phyloP scores from a whole-genome alignment of 2,329 filamentous ascomycete species.

The Trichothecium roseum region DNA sequence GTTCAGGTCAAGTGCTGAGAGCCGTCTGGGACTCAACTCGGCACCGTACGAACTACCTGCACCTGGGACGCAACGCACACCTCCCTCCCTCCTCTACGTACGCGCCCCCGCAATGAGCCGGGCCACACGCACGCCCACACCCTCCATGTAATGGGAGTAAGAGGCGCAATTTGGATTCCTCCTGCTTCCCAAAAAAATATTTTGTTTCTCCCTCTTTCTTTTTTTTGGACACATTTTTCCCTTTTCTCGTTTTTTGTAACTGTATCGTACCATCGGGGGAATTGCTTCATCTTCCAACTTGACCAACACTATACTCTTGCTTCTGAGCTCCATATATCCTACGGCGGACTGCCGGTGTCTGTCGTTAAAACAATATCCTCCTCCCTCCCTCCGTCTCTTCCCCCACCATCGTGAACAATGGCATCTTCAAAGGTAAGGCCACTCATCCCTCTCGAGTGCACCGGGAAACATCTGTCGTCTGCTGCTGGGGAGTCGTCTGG shows the following conservation, averaged over 20 bases:
- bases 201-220: slow-evolving; percentile 6
- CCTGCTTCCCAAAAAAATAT: slow-evolving; percentile 5
- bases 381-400: background rate
- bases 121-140: too few relatives aligned
- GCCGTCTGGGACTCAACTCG: too few relatives aligned
- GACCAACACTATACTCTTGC: slow-evolving; percentile 2
- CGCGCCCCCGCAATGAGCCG: too few relatives aligned
- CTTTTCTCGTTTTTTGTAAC: background rate
- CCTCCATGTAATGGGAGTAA: background rate
- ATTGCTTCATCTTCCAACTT: too few relatives aligned
- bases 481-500: slow-evolving; percentile 9
- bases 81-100: too few relatives aligned
- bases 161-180: background rate
- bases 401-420: slow-evolving; percentile 36
- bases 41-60: too few relatives aligned
- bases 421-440: slow-evolving; percentile 50
- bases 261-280: background rate
- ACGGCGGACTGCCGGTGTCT: slow-evolving; percentile 6
- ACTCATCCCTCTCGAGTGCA: background rate
- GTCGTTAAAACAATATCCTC: slow-evolving; percentile 4
- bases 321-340: slow-evolving; percentile 1
- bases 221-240: slow-evolving; percentile 3
- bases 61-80: too few relatives aligned
- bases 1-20: too few relatives aligned
- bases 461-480: slow-evolving; percentile 10